Conservation (phyloP, 139 green algal species). For the Marvania coccoides region DNA sequence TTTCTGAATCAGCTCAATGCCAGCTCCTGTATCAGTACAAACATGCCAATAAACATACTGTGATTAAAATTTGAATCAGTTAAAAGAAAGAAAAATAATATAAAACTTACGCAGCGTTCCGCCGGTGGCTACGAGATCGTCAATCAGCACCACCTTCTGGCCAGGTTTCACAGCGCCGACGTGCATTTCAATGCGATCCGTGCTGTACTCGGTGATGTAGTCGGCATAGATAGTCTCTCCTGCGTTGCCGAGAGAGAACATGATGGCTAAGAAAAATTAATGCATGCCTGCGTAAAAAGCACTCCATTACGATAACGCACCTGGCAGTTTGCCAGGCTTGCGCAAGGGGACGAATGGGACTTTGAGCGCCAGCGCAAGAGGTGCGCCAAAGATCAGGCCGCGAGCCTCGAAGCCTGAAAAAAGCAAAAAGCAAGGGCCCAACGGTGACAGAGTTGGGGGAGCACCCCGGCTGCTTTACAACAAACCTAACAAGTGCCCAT, state of each 20-base stretch:
- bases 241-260: slow-evolving; percentile 37
- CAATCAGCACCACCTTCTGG: slow-evolving; percentile 87
- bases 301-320: too few species aligned
- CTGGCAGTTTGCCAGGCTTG: slow-evolving; percentile 97
- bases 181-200: slow-evolving; percentile 97
- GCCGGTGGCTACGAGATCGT: slow-evolving; percentile 97
- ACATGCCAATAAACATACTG: not conserved
- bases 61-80: not conserved
- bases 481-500: not conserved
- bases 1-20: slow-evolving; percentile 71
- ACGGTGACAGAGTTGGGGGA: not conserved
- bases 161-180: slow-evolving; percentile 68
- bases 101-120: slow-evolving; percentile 83
- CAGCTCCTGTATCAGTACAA: slow-evolving; percentile 28
- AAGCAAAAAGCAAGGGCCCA: not conserved
- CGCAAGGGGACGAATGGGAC: slow-evolving; percentile 87
- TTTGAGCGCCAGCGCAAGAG: slow-evolving; percentile 79
- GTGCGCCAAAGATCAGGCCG: slow-evolving; percentile 96
- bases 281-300: not conserved
- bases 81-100: slow-evolving; percentile 30
- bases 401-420: slow-evolving; percentile 90
- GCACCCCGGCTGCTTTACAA: not conserved
- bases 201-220: slow-evolving; percentile 89
- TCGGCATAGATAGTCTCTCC: slow-evolving; percentile 72
- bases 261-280: not conserved